These are phyloP conservation scores for Sugiyamaella xylanicola DNA, from an alignment of 1,139 yeast genomes.

Conservation along the genomic window DNA sequence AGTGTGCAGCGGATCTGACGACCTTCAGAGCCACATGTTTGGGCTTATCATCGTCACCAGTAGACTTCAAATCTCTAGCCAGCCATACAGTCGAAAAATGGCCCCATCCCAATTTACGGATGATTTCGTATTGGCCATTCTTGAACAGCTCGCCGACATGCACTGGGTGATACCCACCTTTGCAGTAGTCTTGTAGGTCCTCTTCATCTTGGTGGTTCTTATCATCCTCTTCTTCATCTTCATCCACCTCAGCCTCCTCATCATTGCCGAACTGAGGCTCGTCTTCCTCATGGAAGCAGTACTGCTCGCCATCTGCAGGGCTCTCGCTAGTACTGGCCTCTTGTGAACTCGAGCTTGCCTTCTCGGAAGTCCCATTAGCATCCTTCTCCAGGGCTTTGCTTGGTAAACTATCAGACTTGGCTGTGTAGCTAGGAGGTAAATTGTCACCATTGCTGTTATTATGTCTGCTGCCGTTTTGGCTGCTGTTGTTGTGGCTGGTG, in stretches of 20 bases:
- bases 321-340: not conserved
- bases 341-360: not conserved
- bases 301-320: constrained; percentile 4
- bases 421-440: not conserved
- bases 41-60: constrained; percentile 35
- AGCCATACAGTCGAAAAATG: constrained; percentile 91
- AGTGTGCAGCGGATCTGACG: constrained; percentile 67
- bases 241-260: constrained; percentile 61
- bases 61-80: constrained; percentile 54
- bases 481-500: too few relatives aligned
- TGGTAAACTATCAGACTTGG: not conserved
- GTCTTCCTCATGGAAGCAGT: constrained; percentile 13
- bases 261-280: constrained; percentile 61
- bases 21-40: constrained; percentile 82
- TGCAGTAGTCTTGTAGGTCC: constrained; percentile 66
- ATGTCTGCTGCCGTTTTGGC: too few relatives aligned
- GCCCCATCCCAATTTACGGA: constrained; percentile 89
- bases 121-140: constrained; percentile 62
- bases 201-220: constrained; percentile 54
- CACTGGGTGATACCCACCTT: constrained; percentile 90
- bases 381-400: not conserved
- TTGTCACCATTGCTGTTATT: too few relatives aligned
- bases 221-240: constrained; percentile 27
- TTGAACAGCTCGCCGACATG: constrained; percentile 67
- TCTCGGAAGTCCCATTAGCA: not conserved